Base-by-base conservation (phyloP, 345 rosid species). In the Salix purpurea region DNA sequence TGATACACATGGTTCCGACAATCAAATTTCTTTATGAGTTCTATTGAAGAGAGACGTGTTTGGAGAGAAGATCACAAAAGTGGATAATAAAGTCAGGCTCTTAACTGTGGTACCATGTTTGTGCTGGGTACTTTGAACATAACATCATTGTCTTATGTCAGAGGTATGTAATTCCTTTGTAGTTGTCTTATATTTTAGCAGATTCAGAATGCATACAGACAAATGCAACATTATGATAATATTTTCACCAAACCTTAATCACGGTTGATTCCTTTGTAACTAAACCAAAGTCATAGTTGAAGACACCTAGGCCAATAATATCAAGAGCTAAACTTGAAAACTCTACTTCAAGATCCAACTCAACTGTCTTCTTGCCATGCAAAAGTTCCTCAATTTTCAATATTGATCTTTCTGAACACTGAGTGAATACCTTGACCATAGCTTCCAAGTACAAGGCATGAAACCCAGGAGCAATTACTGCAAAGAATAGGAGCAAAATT, bases 271-370 rank as follows among this genome's bases (percentile, higher is more conserved):
- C 98, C 80, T 92, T 91, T 65, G 90, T 90, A 71, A 94, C 90
- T 80, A 97, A 94, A 75, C 97, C 95, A 78, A 94, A 94, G 74
- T 94, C 94, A 67, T 89, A 88, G 88, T 94, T 94, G 88, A 94
- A 94, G 83, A 94, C 92, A 23, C 99, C 91, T 70, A 94, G 92
- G 69, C 99, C 99, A 78, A 94, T 92, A 58, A 94, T 89, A 88
- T 92, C 99, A 62, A 94, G 96, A 71, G 99, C 96, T 73, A 94
- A 84, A 83, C 81, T 94, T 46, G 99, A 94, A 87, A 95, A 95
- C 60, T 95, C 97, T 77, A 95, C 97, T 83, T 95, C 99, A 21
- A 95, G 83, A 85, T 95, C 97, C 83, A 95, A 86, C 72, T 91
- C 93, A 70, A 95, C 82, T 4, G 65, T 72, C 39, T 80, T 82